Base-by-base conservation (phyloP, 192 early-diverging fungal species). In the Physocladia obscura region DNA sequence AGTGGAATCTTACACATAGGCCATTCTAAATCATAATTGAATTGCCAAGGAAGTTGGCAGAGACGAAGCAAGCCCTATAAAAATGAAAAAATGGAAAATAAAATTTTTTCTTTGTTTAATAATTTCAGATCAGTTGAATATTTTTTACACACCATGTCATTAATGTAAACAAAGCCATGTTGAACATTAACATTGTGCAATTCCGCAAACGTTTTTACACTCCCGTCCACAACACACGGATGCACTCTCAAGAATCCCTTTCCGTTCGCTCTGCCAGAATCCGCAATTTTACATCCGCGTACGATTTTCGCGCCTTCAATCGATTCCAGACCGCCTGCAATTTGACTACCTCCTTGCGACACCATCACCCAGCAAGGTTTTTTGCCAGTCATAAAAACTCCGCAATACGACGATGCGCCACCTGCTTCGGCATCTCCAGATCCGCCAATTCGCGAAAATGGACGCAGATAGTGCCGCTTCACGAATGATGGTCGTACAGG, bases 181-280 rank as follows among this genome's bases (percentile, higher is more conserved):
- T 78, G 78, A 26, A 86, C 85, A 70, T 92, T 89, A n/a, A 90
- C 77, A 65, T 91, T 91, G 67, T 94, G 83, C 68, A 95, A 87
- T 32, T 83, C 81, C 4, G 89, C 82, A 72, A 95, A 94, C n/a
- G 78, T 80, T 48, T 64, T 73, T 8, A 95, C 78, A 19, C 65
- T 79, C 19, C 88, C 87, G 56, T 92, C 91, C 1, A 84, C 80
- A 29, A 80, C 74, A 80, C 90, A 87, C 2, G 93, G 91, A 75
- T 91, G 90, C 0, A 91, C 84, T 24, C 91, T 70, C 8, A 91
- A 63, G 30, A 79, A 69, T 32, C 86, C 80, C 29, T 82, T 88
- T 31, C 88, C 82, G 2, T 79, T 75, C 31, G 70, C 47, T 19
- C 68, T 64, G 11, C 73, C 29, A 8, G 80, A 32, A 21, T 76